Evolutionary conservation across 345 rosid genomes (phyloP).

Genomic region (Citrus sinensis): DVS_A1.0 CM039168.1:5437001-5437500

Average conservation of each 20-base stretch:
- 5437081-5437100: conserved; percentile 18
- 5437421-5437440: conserved; percentile 24
- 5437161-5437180: conserved; percentile 35
- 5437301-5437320: conserved; percentile 19
- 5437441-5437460: conserved; percentile 14
- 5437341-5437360: conserved; percentile 31
- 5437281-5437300: conserved; percentile 21
- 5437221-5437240: conserved; percentile 20
- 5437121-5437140: conserved; percentile 19
- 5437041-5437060: conserved; percentile 23
- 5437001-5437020: conserved; percentile 4
- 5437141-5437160: conserved; percentile 24
- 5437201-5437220: conserved; percentile 19
- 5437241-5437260: conserved; percentile 17
- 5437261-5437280: conserved; percentile 15
- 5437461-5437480: conserved; percentile 17
- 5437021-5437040: conserved; percentile 12
- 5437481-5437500: conserved; percentile 16
- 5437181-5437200: conserved; percentile 37
- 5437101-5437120: conserved; percentile 20
- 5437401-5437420: conserved; percentile 15
- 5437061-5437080: conserved; percentile 17
- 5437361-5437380: conserved; percentile 23
- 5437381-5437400: not conserved
- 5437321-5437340: conserved; percentile 36